phyloP scores from a whole-genome alignment of 2,329 filamentous ascomycete species.

The Sporothrix curviconia region DNA sequence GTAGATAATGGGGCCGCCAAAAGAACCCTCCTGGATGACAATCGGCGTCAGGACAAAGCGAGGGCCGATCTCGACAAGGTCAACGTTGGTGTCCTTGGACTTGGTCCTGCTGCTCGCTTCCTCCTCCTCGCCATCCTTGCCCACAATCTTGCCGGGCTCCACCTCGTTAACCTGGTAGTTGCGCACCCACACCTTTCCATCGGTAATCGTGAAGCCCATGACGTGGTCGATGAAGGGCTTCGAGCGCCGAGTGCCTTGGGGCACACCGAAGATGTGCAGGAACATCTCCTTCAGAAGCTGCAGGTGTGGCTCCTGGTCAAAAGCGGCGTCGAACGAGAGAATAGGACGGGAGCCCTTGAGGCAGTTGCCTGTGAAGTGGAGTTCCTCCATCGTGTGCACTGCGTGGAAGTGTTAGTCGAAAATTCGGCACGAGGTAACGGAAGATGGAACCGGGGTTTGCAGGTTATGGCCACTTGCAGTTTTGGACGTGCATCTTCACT shows the following conservation, averaged over 20 bases:
- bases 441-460: neutral
- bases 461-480: too few relatives aligned
- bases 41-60: conserved; percentile 91
- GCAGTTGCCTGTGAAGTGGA: conserved; percentile 95
- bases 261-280: conserved; percentile 84
- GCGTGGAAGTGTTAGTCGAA: neutral
- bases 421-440: neutral
- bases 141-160: conserved; percentile 49
- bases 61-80: conserved; percentile 86
- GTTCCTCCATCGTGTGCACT: conserved; percentile 94
- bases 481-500: conserved; percentile 64
- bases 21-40: conserved; percentile 88
- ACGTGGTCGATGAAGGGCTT: conserved; percentile 97
- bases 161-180: conserved; percentile 90
- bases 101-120: conserved; percentile 25
- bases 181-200: conserved; percentile 92
- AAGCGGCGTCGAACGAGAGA: conserved; percentile 83
- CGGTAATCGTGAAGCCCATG: conserved; percentile 83
- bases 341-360: conserved; percentile 87
- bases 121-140: conserved; percentile 21
- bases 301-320: conserved; percentile 75
- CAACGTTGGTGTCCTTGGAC: conserved; percentile 72
- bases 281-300: conserved; percentile 84
- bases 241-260: conserved; percentile 76
- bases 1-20: conserved; percentile 94